Base-by-base conservation (phyloP, 1,139 yeast species). In the Fermentozyma sake region DNA sequence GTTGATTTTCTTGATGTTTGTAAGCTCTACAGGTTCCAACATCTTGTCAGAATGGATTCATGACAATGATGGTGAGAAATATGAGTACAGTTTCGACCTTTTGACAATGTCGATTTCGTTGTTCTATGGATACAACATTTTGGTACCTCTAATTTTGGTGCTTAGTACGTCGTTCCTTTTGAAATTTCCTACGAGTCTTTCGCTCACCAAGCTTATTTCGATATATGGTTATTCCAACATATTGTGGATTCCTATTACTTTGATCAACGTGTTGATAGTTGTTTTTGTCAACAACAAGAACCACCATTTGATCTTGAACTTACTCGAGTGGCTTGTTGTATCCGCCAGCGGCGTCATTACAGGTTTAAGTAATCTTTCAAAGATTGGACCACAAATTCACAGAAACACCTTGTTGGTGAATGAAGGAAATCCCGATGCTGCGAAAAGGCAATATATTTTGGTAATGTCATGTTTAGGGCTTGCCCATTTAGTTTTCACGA, bases 181-280 rank as follows among this genome's bases (percentile, higher is more conserved):
- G 53, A 68, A 68, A 33, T 63, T 70, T 30, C 61, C 66, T 2
- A 52, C 57, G 18, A 48, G 59, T 22, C 49, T 66, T 14, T 58
- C 72, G 7, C 45, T 69, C 29, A 54, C 72, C 2, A 61, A 58
- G 35, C 31, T 71, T 17, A 46, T 77, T 9, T 76, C 87, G 6
- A 69, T 84, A 24, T 85, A 80, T 52, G 93, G 95, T 4, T 85
- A 85, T 52, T 72, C 94, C 18, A 81, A 81, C 46, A 61, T 80
- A 6, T 68, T 79, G 31, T 85, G 95, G 95, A 61, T 79, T 15
- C 93, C 93, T 2, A 80, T 83, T 18, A 80, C 91, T 1, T 48
- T 79, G 4, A 52, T 80, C 20, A 75, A 72, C 35, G 50, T 72
- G 11, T 46, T 73, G 20, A 59, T 73, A 31, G 77, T 69, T 3